Evolutionary conservation across 2,329 filamentous ascomycete species (phyloP).

Genomic region (Bipolaris oryzae): DNA sequence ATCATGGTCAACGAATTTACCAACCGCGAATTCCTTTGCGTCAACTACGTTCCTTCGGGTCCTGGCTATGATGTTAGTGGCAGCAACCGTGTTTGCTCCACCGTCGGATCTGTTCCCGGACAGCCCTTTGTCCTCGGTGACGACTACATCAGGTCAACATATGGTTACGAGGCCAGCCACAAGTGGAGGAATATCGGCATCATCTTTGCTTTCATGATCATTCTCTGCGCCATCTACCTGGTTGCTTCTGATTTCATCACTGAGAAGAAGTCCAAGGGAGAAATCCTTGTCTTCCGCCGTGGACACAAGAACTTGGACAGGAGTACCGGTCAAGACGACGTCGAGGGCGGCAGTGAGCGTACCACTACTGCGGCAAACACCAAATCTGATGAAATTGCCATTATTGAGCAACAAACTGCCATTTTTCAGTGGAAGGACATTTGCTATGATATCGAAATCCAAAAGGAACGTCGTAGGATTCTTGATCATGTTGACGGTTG

Average conservation of each 20-base stretch:
- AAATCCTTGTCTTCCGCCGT: constrained; percentile 57
- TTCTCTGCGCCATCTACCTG: constrained; percentile 52
- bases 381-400: constrained; percentile 31
- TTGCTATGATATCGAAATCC: constrained; percentile 61
- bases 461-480: constrained; percentile 48
- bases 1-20: constrained; percentile 85
- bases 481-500: constrained; percentile 59
- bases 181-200: constrained; percentile 58
- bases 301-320: constrained; percentile 57
- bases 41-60: constrained; percentile 52
- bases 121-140: constrained; percentile 48
- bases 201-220: constrained; percentile 53
- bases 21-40: constrained; percentile 63
- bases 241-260: constrained; percentile 55
- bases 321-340: constrained; percentile 51
- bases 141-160: constrained; percentile 44
- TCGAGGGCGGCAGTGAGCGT: constrained; percentile 35
- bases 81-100: constrained; percentile 52
- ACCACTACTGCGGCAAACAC: neutral
- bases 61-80: constrained; percentile 9
- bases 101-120: constrained; percentile 52
- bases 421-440: constrained; percentile 70
- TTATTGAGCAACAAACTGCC: constrained; percentile 65
- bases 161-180: constrained; percentile 44
- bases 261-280: constrained; percentile 59